Conservation (phyloP, 495 filamentous ascomycete species). For the Cetradonia linearis region DNA sequence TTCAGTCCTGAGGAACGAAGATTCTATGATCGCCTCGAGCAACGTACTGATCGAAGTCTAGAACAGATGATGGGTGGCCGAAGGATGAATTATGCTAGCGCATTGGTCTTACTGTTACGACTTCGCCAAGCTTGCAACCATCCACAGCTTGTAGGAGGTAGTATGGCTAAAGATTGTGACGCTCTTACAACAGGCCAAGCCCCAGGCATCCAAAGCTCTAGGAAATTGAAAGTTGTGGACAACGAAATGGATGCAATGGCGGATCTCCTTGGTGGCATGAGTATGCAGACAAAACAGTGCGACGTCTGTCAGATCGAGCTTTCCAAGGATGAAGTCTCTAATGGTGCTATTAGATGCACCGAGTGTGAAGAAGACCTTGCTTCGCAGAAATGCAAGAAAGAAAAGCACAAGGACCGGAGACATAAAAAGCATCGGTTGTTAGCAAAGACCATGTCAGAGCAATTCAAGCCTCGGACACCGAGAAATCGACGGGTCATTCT, state of each 20-base stretch:
- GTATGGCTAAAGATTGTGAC: slow-evolving; percentile 78
- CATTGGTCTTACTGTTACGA: slow-evolving; percentile 77
- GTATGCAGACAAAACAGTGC: slow-evolving; percentile 71
- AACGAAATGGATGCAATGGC: slow-evolving; percentile 73
- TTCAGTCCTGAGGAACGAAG: slow-evolving; percentile 70
- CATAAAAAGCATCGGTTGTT: slow-evolving; percentile 32
- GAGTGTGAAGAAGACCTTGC: slow-evolving; percentile 63
- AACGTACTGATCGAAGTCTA: slow-evolving; percentile 73
- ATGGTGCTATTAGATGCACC: slow-evolving; percentile 54
- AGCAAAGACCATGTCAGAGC: slow-evolving; percentile 23
- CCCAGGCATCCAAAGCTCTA: slow-evolving; percentile 33
- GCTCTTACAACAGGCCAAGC: slow-evolving; percentile 56
- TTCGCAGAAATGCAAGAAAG: slow-evolving; percentile 34
- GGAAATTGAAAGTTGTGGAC: slow-evolving; percentile 37
- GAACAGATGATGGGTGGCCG: slow-evolving; percentile 73
- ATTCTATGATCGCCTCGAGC: slow-evolving; percentile 77
- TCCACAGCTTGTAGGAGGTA: slow-evolving; percentile 71
- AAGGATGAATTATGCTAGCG: slow-evolving; percentile 68
- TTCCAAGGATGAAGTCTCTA: slow-evolving; percentile 43
- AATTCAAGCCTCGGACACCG: slow-evolving; percentile 33
- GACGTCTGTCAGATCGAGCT: slow-evolving; percentile 77
- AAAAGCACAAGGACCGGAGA: slow-evolving; percentile 33
- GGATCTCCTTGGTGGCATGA: slow-evolving; percentile 72
- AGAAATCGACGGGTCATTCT: slow-evolving; percentile 45
- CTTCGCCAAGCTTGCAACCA: slow-evolving; percentile 93